Conservation (phyloP, 2,329 filamentous ascomycete species). For the Penicillium hordei region DNA sequence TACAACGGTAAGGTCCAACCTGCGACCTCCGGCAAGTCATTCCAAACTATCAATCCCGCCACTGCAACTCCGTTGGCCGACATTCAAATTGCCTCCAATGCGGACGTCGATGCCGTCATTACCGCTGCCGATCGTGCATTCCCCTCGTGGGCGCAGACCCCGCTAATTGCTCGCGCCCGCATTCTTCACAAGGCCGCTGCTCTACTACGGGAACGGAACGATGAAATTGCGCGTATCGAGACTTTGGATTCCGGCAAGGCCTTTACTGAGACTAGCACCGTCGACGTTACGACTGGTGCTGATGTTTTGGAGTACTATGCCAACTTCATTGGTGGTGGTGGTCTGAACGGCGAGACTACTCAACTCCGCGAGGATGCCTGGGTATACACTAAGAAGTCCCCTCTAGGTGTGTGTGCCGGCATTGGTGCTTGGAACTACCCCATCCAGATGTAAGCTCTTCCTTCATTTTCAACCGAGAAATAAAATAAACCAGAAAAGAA, state of each 20-base stretch:
- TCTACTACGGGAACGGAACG: conserved; percentile 72
- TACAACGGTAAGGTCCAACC: conserved; percentile 70
- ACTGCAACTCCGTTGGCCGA: conserved; percentile 67
- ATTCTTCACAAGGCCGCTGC: conserved; percentile 75
- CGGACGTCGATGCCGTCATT: conserved; percentile 71
- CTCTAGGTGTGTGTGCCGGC: conserved; percentile 79
- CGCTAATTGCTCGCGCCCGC: conserved; percentile 70
- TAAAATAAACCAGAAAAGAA: no score
- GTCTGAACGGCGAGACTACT: conserved; percentile 76
- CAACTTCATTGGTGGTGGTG: conserved; percentile 72
- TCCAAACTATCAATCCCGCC: conserved; percentile 72
- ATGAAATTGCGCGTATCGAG: conserved; percentile 75
- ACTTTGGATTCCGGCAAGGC: conserved; percentile 86
- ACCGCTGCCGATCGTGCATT: conserved; percentile 71
- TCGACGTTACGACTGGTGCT: conserved; percentile 79
- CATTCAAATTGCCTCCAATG: conserved; percentile 66
- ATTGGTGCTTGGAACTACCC: conserved; percentile 94
- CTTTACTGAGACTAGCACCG: conserved; percentile 77
- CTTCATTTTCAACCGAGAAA: neutral
- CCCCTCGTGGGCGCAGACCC: conserved; percentile 71
- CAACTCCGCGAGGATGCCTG: conserved; percentile 73
- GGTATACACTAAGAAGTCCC: conserved; percentile 79
- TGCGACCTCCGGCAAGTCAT: conserved; percentile 60
- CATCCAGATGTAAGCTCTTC: conserved; percentile 65
- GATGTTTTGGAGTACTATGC: conserved; percentile 88